Percentiles rank a stretch among this genome's conserved stretches.
Conservation (phyloP, 2,329 filamentous ascomycete species). For the Botryotinia globosa region DNA sequence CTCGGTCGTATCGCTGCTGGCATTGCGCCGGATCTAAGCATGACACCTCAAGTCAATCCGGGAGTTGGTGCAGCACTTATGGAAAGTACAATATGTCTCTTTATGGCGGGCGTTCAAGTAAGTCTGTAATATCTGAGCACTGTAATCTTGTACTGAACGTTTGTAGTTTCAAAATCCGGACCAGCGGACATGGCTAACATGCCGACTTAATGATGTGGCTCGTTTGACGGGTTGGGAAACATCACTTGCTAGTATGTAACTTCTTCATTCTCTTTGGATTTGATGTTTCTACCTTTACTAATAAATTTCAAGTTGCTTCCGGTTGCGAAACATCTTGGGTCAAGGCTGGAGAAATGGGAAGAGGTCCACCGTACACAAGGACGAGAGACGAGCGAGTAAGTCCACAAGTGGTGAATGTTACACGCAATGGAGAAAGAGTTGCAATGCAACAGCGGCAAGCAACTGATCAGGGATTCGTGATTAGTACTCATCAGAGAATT, state of each 20-base stretch:
- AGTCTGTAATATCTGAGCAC: slow-evolving; percentile 23
- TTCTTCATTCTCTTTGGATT: neutral
- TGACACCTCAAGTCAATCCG: slow-evolving; percentile 63
- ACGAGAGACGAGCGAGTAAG: slow-evolving; percentile 41
- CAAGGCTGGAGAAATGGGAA: slow-evolving; percentile 67
- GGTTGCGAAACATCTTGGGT: slow-evolving; percentile 85
- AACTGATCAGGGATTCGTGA: slow-evolving; percentile 55
- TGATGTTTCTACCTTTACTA: neutral
- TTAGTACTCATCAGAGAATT: slow-evolving; percentile 61
- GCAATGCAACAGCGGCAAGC: slow-evolving; percentile 44
- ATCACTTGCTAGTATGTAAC: slow-evolving; percentile 57
- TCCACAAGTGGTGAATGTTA: slow-evolving; percentile 48
- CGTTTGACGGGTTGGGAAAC: slow-evolving; percentile 85
- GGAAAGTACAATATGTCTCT: slow-evolving; percentile 77
- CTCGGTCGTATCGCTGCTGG: slow-evolving; percentile 81
- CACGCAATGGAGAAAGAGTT: slow-evolving; percentile 47
- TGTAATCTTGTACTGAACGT: neutral
- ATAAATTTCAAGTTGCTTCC: slow-evolving; percentile 52
- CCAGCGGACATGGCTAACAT: slow-evolving; percentile 77
- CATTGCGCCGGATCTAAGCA: slow-evolving; percentile 48
- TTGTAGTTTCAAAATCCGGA: slow-evolving; percentile 63
- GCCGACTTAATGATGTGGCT: slow-evolving; percentile 70
- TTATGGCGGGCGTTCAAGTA: slow-evolving; percentile 79
- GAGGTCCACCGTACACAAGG: slow-evolving; percentile 70
- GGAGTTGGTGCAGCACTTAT: slow-evolving; percentile 77